Conservation (phyloP, 2,329 filamentous ascomycete genomes). For the Cytospora mali region DNA sequence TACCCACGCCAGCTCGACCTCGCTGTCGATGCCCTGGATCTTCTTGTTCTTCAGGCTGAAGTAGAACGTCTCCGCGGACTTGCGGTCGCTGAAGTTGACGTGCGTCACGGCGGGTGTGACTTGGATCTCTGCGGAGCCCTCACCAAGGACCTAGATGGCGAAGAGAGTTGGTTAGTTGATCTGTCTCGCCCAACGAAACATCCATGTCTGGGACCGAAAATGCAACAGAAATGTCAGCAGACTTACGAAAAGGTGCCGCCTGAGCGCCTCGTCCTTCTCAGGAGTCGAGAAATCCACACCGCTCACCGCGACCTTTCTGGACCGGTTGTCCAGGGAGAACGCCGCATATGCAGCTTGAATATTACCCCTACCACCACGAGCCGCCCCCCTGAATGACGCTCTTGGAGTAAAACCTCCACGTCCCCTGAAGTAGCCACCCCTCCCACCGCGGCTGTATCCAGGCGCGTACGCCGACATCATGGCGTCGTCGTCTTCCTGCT, state of each 20-base stretch:
- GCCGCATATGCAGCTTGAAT: conserved; percentile 60
- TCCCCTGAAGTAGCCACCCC: conserved; percentile 23
- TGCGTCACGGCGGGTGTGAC: conserved; percentile 50
- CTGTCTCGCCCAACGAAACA: too few species aligned
- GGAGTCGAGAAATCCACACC: conserved; percentile 64
- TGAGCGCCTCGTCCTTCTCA: conserved; percentile 68
- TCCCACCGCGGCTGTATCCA: conserved; percentile 40
- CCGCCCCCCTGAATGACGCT: conserved; percentile 43
- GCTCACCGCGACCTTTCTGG: conserved; percentile 66
- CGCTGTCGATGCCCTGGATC: conserved; percentile 64
- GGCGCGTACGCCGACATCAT: conserved; percentile 34
- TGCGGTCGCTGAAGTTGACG: conserved; percentile 67
- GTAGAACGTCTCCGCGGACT: conserved; percentile 71
- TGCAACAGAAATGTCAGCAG: conserved; percentile 34
- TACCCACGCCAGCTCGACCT: conserved; percentile 69
- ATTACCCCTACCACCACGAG: conserved; percentile 48
- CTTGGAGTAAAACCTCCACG: conserved; percentile 33
- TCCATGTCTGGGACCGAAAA: not conserved
- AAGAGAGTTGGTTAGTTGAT: conserved; percentile 33
- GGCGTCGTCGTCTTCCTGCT: conserved; percentile 47
- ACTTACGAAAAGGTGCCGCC: conserved; percentile 71
- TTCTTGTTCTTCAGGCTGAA: conserved; percentile 57
- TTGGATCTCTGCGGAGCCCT: conserved; percentile 59
- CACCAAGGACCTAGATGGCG: conserved; percentile 59
- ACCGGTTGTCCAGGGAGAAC: conserved; percentile 75